Evolutionary conservation across 1,284 basidiomycete genomes (phyloP).

Genomic region (Cryptococcus sp.): DNA sequence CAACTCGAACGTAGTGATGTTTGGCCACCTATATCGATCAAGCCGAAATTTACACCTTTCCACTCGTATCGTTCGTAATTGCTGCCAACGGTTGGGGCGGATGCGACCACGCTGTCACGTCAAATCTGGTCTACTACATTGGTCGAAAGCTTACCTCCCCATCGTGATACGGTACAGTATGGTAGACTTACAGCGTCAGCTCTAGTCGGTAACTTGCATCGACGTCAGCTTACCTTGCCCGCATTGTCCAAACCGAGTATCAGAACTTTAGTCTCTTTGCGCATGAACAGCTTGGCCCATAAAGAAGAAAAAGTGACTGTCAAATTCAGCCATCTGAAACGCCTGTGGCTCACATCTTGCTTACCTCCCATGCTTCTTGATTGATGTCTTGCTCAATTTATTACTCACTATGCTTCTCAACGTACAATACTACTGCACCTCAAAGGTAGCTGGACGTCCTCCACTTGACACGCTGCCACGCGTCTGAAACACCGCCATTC

Average conservation of each 20-base stretch:
- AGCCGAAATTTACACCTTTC: slow-evolving; percentile 52
- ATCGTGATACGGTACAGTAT: slow-evolving; percentile 54
- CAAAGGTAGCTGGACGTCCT: not conserved
- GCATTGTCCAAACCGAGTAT: slow-evolving; percentile 52
- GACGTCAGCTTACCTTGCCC: slow-evolving; percentile 44
- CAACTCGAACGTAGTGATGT: slow-evolving; percentile 48
- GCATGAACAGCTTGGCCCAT: slow-evolving; percentile 51
- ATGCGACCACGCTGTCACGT: slow-evolving; percentile 48
- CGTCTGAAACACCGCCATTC: slow-evolving; percentile 2
- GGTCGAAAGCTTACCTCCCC: slow-evolving; percentile 21
- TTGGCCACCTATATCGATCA: slow-evolving; percentile 53
- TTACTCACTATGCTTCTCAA: too few species aligned
- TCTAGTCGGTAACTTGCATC: not conserved
- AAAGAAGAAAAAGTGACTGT: slow-evolving; percentile 47
- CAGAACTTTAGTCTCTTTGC: slow-evolving; percentile 51
- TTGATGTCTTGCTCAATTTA: too few species aligned
- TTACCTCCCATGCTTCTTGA: slow-evolving; percentile 23
- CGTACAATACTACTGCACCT: not conserved
- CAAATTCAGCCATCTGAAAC: not conserved
- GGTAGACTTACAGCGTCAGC: slow-evolving; percentile 35
- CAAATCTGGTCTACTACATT: not conserved
- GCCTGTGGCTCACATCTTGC: not conserved
- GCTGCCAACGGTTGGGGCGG: slow-evolving; percentile 52
- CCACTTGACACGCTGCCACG: not conserved
- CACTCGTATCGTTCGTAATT: slow-evolving; percentile 51